Evolutionary conservation across 1,139 yeast genomes (phyloP).

Genomic region (Sporopachydermia cereana): DNA sequence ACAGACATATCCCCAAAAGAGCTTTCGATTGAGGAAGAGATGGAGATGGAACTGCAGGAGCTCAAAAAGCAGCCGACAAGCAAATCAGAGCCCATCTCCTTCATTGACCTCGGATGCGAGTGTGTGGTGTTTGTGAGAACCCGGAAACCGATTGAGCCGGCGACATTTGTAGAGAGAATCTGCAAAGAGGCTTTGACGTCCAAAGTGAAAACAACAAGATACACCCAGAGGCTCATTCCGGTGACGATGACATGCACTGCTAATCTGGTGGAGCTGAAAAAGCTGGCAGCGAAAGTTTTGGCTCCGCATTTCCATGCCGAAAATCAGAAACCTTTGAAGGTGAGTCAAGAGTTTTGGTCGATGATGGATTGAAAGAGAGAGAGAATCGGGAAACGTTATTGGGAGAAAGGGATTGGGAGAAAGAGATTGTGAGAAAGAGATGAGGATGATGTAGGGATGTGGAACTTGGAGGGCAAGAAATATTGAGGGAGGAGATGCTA

Average conservation of each 20-base stretch:
- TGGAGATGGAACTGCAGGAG: slow-evolving; percentile 54
- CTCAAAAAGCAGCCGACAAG: slow-evolving; percentile 32
- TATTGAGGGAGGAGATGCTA: too few species aligned
- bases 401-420: too few species aligned
- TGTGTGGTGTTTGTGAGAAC: slow-evolving; percentile 79
- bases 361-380: too few species aligned
- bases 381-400: too few species aligned
- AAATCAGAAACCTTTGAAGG: slow-evolving; percentile 26
- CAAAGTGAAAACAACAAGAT: slow-evolving; percentile 48
- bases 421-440: too few species aligned
- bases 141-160: slow-evolving; percentile 70
- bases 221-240: slow-evolving; percentile 72
- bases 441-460: too few species aligned
- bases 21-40: slow-evolving; percentile 62
- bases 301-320: slow-evolving; percentile 56
- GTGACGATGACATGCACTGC: slow-evolving; percentile 68
- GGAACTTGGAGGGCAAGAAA: too few species aligned
- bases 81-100: slow-evolving; percentile 40
- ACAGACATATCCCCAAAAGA: too few species aligned
- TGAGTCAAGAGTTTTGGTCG: slow-evolving; percentile 8
- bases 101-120: slow-evolving; percentile 68
- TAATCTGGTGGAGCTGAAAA: slow-evolving; percentile 50
- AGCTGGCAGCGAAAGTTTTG: slow-evolving; percentile 45
- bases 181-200: slow-evolving; percentile 48
- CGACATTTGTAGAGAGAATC: slow-evolving; percentile 46